phyloP scores from a whole-genome alignment of 2,329 filamentous ascomycete genomes.

The Aspergillus sclerotialis region DNA sequence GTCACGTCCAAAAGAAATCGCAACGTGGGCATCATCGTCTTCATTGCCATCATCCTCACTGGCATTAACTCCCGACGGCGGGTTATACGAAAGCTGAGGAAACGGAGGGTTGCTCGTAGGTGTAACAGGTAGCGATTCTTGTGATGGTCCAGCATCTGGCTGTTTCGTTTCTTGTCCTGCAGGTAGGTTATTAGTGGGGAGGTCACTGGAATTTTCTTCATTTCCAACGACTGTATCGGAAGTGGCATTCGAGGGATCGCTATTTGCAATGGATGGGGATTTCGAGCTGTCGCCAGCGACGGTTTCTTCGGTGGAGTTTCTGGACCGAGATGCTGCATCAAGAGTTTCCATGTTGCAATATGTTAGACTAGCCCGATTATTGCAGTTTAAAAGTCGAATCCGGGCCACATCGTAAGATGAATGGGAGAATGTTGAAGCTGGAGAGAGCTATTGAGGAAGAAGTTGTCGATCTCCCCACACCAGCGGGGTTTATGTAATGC shows the following conservation, averaged over 20 bases:
- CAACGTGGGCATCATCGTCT: conserved; percentile 38
- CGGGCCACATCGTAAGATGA: no score
- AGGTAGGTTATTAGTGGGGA: conserved; percentile 7
- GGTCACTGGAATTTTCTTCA: conserved; percentile 8
- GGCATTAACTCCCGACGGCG: conserved; percentile 22
- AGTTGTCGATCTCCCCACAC: no score
- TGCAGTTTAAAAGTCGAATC: no score
- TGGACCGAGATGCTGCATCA: background rate
- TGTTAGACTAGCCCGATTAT: no score
- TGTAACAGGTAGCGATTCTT: conserved; percentile 11
- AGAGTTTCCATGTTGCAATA: background rate
- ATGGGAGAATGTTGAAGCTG: no score
- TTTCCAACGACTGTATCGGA: conserved; percentile 4
- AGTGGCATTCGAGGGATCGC: conserved; percentile 7
- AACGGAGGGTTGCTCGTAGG: conserved; percentile 18
- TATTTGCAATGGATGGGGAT: conserved; percentile 12
- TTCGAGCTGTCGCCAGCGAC: conserved; percentile 14
- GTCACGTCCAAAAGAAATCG: conserved; percentile 39
- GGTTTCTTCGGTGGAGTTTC: background rate
- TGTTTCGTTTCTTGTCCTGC: conserved; percentile 8
- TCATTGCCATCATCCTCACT: conserved; percentile 29
- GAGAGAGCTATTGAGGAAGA: no score
- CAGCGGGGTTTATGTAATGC: no score
- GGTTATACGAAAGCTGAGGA: conserved; percentile 22
- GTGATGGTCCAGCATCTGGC: conserved; percentile 10